These are phyloP conservation scores for Grifola frondosa DNA, from an alignment of 1,284 basidiomycete species.

Conservation along the genomic window DNA sequence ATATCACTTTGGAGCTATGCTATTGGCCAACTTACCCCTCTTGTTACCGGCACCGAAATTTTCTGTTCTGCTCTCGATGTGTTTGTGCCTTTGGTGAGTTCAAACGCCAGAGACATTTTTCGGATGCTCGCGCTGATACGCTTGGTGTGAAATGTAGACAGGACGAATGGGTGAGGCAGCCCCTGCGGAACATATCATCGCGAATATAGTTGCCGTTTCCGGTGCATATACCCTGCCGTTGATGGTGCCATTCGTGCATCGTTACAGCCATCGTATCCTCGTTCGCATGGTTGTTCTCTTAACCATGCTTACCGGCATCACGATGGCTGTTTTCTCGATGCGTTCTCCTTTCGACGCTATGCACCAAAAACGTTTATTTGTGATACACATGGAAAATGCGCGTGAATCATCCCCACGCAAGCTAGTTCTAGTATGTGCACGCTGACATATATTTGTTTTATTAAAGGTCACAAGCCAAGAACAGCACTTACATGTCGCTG, in stretches of 20 bases:
- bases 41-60: constrained; percentile 71
- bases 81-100: constrained; percentile 85
- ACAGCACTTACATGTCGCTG: constrained; percentile 80
- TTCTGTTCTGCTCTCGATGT: constrained; percentile 77
- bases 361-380: constrained; percentile 88
- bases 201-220: constrained; percentile 65
- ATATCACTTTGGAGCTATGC: constrained; percentile 68
- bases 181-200: constrained; percentile 89
- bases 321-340: constrained; percentile 62
- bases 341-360: constrained; percentile 75
- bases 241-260: constrained; percentile 71
- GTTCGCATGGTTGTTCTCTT: constrained; percentile 47
- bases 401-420: too few species aligned
- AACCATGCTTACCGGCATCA: constrained; percentile 45
- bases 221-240: constrained; percentile 67
- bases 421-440: background rate
- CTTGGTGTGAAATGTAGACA: constrained; percentile 44
- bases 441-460: background rate
- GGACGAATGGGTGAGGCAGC: constrained; percentile 76
- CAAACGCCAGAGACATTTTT: constrained; percentile 1
- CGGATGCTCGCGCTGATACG: background rate
- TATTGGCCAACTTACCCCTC: constrained; percentile 59
- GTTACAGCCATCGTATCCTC: constrained; percentile 58
- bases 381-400: constrained; percentile 88
- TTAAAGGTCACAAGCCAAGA: constrained; percentile 69